Evolutionary conservation across 2,329 filamentous ascomycete species (phyloP), one percentile per base, ranked within the genome.

Genomic region (Aspergillus phoenicis): DNA sequence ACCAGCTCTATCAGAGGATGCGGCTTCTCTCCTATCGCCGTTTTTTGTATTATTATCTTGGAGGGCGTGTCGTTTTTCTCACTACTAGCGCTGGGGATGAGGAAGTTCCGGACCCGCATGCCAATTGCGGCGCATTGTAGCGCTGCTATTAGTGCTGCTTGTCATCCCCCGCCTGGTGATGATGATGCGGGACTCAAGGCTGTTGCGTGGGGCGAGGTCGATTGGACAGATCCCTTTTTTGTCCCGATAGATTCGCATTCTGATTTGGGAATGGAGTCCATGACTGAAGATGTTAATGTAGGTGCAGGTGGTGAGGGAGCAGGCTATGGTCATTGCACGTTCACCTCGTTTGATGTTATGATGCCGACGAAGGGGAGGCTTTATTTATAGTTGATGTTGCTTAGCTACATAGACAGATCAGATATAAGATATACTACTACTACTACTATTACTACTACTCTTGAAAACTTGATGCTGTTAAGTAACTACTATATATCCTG

Each of bases 121-220:
- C 72, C 73, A 0, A 15, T 75, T 3, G 70, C 70, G 1, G 59
- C 62, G 2, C 66, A 66, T 51, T 72, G 66, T 52, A 73, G 70
- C n/a, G 70, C 67, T 8, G 72, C 68, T 0, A 76, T 76, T 7
- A 73, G 72, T 56, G 74, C 73, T 4, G 73, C 72, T 0, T 76
- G 71, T 20, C 73, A 74, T 61, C 60, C 60, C 1, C 61, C 66
- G 4, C 51, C 57, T 0, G 38, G 22, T 3, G 67, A 66, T 33
- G 67, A 68, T n/a, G 43, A 53, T 6, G 61, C 61, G 20, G 36
- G 68, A 8, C 15, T 61, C 7, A 59, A 60, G 8, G 66, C 65
- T 1, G 63, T 75, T 1, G 64, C 64, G 59, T 76, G 71, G 73
- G 73, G 71, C 2, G 66, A 53, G 1, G 49, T 64, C 20, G 30